phyloP scores from a whole-genome alignment of 352 stramenopile species.

The Lagenidium sp. region DNA sequence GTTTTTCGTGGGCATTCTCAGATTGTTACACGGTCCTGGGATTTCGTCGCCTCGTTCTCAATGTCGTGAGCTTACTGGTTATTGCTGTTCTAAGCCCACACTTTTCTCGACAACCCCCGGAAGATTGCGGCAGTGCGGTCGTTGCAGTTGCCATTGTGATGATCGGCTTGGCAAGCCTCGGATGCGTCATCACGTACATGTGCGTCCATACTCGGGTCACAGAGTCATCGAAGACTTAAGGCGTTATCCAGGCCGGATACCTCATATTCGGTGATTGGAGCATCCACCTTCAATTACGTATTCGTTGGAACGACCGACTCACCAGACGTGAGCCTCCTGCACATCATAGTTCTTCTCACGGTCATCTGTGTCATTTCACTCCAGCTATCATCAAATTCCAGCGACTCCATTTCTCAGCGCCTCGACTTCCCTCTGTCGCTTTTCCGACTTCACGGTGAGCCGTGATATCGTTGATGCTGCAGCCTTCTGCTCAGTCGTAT shows the following conservation, averaged over 20 bases:
- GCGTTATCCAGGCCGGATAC: slow-evolving; percentile 47
- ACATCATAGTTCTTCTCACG: slow-evolving; percentile 33
- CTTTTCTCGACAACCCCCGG: slow-evolving; percentile 21
- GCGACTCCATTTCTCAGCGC: slow-evolving; percentile 21
- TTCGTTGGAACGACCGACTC: slow-evolving; percentile 23
- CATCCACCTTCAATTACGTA: slow-evolving; percentile 40
- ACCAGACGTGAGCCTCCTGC: slow-evolving; percentile 30
- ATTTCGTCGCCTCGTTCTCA: slow-evolving; percentile 58
- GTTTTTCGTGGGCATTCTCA: slow-evolving; percentile 86
- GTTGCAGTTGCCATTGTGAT: slow-evolving; percentile 30
- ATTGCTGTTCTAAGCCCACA: slow-evolving; percentile 43
- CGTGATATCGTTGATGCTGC: slow-evolving; percentile 4
- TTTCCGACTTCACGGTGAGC: slow-evolving; percentile 29
- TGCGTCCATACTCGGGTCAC: slow-evolving; percentile 56
- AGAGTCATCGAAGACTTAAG: slow-evolving; percentile 40
- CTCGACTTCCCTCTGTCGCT: slow-evolving; percentile 46
- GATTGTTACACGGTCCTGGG: slow-evolving; percentile 89
- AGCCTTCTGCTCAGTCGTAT: background rate
- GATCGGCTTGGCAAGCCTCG: slow-evolving; percentile 34
- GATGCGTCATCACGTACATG: slow-evolving; percentile 58
- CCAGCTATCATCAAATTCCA: slow-evolving; percentile 42
- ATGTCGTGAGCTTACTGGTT: slow-evolving; percentile 38
- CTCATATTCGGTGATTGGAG: slow-evolving; percentile 52
- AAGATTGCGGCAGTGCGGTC: slow-evolving; percentile 18
- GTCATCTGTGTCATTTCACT: slow-evolving; percentile 42